phyloP scores from a whole-genome alignment of 2,329 filamentous ascomycete species.

The Paecilomyces variotii region DNA sequence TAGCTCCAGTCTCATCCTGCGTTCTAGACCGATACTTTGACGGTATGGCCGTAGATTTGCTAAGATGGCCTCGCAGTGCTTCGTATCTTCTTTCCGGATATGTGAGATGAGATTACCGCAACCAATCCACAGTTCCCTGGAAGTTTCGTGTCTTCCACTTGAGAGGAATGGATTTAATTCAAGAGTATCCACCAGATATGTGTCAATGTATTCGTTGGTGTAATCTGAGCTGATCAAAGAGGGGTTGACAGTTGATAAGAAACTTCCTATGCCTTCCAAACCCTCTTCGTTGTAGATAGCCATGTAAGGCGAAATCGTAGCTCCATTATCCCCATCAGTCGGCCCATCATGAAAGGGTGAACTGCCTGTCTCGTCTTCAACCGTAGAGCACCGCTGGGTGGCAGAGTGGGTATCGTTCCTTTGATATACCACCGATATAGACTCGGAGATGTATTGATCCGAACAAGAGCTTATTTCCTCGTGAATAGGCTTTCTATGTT shows the following conservation, averaged over 20 bases:
- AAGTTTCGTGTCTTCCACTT: too few relatives aligned
- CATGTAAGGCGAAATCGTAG: not conserved
- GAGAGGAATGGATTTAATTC: too few relatives aligned
- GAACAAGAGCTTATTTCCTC: not conserved
- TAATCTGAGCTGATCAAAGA: too few relatives aligned
- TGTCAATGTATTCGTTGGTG: too few relatives aligned
- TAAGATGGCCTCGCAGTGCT: not conserved
- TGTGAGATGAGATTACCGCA: not conserved
- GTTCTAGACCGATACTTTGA: not conserved
- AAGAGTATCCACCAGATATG: too few relatives aligned
- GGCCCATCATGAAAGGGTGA: not conserved
- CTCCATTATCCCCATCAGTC: not conserved
- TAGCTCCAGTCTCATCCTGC: not conserved
- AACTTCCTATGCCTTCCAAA: too few relatives aligned
- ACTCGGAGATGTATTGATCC: not conserved
- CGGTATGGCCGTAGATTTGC: not conserved
- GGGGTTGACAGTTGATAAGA: too few relatives aligned
- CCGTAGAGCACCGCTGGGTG: not conserved
- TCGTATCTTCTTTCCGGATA: not conserved
- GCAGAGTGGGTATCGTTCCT: not conserved
- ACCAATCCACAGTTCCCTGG: too few relatives aligned
- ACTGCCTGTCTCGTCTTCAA: not conserved
- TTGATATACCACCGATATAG: not conserved
- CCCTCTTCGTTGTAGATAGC: too few relatives aligned
- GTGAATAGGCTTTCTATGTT: not conserved